Evolutionary conservation across 257 asterid species (phyloP), one percentile per base, ranked within the genome.

Genomic region (Haberlea rhodopensis): DNA sequence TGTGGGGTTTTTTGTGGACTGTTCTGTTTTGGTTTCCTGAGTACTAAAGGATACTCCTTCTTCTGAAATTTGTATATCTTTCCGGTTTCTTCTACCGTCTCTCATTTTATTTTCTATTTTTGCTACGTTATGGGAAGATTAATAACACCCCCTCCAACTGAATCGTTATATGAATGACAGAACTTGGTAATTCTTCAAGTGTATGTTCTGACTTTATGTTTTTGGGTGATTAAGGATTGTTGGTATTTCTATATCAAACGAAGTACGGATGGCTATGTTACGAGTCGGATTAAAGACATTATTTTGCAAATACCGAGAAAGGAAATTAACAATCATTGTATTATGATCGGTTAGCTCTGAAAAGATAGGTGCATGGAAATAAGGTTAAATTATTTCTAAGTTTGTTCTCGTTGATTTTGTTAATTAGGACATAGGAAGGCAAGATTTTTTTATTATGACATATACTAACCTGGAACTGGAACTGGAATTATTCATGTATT

Each of bases 1-100:
- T 45, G 60, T 21, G 55, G 65, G 13, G 26, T 46, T 40, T 25
- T 40, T 13, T 48, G 43, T 53, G 43, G 34, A 52, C 55, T 65
- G 13, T 2, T 66, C 51, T 57, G 8, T 53, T 63, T 23, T 10
- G 53, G 21, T 51, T 51, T 23, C 40, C 45, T 46, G 11, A 45
- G 51, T 58, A 67, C 43, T 16, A 49, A 18, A 19, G 68, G 60
- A 4, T 59, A 32, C 8, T 15, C 51, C 32, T 8, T 49, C 56
- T 57, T 23, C 1, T 26, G 62, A 34, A 45, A 32, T 67, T 21
- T 40, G 16, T 31, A 10, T 61, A 16, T 26, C 57, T 40, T 53
- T 46, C 25, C 24, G 20, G 20, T 53, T 19, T 63, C 53, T 34
- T 25, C 49, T 40, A 31, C 52, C 5, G 9, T 55, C n/a, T 15